Evolutionary conservation across 441 rosid species (phyloP).

Genomic region (Gossypium laxum): DNA sequence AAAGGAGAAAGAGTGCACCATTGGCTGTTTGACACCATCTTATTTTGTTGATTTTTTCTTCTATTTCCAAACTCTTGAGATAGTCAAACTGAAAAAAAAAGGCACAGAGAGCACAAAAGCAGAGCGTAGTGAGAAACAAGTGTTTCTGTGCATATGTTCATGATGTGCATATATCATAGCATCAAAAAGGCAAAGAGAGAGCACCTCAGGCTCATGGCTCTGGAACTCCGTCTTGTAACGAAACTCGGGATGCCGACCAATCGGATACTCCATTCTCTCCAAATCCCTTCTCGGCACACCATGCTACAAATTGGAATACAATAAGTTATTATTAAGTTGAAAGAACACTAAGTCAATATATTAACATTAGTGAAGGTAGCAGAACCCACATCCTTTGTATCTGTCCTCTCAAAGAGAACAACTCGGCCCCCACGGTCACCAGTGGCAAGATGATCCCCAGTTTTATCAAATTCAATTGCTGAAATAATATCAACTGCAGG

Average conservation of each 20-base stretch:
- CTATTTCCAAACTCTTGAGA: conserved; percentile 96
- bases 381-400: conserved; percentile 54
- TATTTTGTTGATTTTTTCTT: conserved; percentile 91
- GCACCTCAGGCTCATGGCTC: conserved; percentile 97
- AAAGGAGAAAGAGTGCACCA: conserved; percentile 76
- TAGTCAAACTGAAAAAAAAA: conserved; percentile 57
- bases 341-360: neutral
- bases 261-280: conserved; percentile 56
- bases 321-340: conserved; percentile 8
- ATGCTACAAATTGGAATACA: conserved; percentile 34
- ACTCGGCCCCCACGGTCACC: conserved; percentile 97
- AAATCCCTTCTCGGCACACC: conserved; percentile 62
- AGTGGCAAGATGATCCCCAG: conserved; percentile 81
- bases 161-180: neutral
- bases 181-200: neutral
- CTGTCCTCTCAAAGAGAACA: conserved; percentile 79
- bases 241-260: conserved; percentile 75
- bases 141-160: neutral
- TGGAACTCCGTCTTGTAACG: conserved; percentile 96
- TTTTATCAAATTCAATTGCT: conserved; percentile 83
- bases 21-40: conserved; percentile 92
- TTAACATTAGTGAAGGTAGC: conserved; percentile 5
- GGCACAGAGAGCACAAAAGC: neutral
- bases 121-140: neutral
- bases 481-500: conserved; percentile 85